Evolutionary conservation across 1,284 basidiomycete species (phyloP).

Genomic region (Ustilago cynodontis): DNA sequence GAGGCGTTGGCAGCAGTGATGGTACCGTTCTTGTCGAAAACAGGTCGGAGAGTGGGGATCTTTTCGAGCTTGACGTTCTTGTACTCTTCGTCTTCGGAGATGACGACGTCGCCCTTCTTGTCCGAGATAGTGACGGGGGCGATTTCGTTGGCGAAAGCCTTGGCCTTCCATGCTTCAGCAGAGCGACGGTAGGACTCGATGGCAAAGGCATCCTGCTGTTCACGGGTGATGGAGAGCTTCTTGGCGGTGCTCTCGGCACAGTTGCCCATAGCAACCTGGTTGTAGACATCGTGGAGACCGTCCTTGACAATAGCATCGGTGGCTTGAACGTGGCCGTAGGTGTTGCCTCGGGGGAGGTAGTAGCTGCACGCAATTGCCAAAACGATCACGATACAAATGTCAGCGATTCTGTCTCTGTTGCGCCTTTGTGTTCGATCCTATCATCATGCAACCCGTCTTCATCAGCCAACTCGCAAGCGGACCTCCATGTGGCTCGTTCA

Average conservation of each 20-base stretch:
- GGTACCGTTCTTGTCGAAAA: conserved; percentile 72
- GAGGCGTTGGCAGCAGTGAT: conserved; percentile 72
- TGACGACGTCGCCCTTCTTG: conserved; percentile 86
- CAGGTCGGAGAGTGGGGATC: conserved; percentile 70
- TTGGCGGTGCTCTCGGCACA: conserved; percentile 71
- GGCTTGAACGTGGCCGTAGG: conserved; percentile 88
- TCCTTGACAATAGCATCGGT: conserved; percentile 90
- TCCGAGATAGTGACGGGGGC: conserved; percentile 81
- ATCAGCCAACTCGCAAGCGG: neutral
- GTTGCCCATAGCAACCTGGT: conserved; percentile 61
- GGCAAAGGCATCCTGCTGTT: conserved; percentile 76
- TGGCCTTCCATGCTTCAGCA: conserved; percentile 87
- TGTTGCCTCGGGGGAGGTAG: conserved; percentile 87
- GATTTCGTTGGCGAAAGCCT: conserved; percentile 88
- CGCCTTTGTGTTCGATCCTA: neutral
- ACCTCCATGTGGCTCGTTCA: neutral
- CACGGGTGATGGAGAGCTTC: conserved; percentile 70
- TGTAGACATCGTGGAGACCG: conserved; percentile 76
- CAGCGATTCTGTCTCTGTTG: neutral
- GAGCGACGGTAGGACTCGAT: conserved; percentile 95
- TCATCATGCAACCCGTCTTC: neutral
- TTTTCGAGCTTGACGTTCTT: conserved; percentile 73
- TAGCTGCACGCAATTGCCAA: conserved; percentile 75
- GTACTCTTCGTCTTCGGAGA: conserved; percentile 97
- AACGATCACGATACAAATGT: neutral